Evolutionary conservation across 1,284 basidiomycete genomes (phyloP).

Genomic region (Meripilus lineatus): DNA sequence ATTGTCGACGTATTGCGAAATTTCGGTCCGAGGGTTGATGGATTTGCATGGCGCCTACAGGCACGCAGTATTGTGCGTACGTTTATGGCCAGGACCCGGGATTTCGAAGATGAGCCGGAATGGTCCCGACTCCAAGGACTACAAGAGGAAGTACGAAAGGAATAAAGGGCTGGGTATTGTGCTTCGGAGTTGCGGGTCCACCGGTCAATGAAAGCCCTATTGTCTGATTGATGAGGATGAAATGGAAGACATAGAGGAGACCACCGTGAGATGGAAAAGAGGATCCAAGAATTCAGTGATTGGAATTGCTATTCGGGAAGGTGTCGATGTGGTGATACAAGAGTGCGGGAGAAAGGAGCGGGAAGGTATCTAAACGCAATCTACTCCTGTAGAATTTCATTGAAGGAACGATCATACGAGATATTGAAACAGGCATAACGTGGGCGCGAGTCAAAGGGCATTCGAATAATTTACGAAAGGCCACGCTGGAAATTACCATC

Average conservation of each 20-base stretch:
- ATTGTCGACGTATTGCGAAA: conserved; percentile 80
- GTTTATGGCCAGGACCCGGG: conserved; percentile 79
- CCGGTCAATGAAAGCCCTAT: not conserved
- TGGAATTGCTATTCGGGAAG: too few relatives aligned
- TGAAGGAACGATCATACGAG: too few relatives aligned
- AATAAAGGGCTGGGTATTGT: conserved; percentile 13
- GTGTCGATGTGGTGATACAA: too few relatives aligned
- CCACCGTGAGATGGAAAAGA: not conserved
- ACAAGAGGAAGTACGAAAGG: conserved; percentile 46
- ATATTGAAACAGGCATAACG: too few relatives aligned
- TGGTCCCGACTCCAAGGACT: conserved; percentile 67
- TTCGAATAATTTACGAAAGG: too few relatives aligned
- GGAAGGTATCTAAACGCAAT: too few relatives aligned
- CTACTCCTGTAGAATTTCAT: too few relatives aligned
- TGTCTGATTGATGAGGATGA: not conserved
- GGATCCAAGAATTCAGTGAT: too few relatives aligned
- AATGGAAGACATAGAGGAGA: not conserved
- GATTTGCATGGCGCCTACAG: conserved; percentile 77
- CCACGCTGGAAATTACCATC: too few relatives aligned
- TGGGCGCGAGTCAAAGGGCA: too few relatives aligned
- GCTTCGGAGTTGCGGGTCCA: not conserved
- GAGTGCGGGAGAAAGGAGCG: too few relatives aligned
- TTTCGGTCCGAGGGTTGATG: conserved; percentile 67
- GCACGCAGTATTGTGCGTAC: conserved; percentile 84
- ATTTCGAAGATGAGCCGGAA: conserved; percentile 86